Evolutionary conservation across 345 rosid genomes (phyloP).

Genomic region (Hypericum perforatum): DNA sequence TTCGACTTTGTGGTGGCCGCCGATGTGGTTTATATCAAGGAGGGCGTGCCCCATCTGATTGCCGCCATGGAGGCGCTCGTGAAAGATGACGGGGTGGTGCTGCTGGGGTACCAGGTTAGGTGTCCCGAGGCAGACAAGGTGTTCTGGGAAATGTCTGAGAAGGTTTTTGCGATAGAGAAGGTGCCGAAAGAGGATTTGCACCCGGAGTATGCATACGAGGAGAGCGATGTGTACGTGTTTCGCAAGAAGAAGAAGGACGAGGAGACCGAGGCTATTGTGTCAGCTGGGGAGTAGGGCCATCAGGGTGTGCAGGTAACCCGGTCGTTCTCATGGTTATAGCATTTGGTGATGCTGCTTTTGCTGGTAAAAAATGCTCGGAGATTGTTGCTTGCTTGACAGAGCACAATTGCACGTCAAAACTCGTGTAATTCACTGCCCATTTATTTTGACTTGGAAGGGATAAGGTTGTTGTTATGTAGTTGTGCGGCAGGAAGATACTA

Average conservation of each 20-base stretch:
- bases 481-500: too few species aligned
- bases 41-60: conserved; percentile 48
- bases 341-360: too few species aligned
- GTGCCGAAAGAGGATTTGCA: conserved; percentile 78
- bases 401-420: too few species aligned
- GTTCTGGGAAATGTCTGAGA: conserved; percentile 70
- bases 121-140: conserved; percentile 74
- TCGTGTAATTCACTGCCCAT: too few species aligned
- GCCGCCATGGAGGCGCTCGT: conserved; percentile 56
- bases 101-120: conserved; percentile 78
- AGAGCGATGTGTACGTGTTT: conserved; percentile 64
- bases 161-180: conserved; percentile 57
- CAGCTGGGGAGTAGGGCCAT: too few species aligned
- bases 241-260: conserved; percentile 48
- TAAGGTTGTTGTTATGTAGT: too few species aligned
- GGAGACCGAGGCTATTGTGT: too few species aligned
- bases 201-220: conserved; percentile 71
- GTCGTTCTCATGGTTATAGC: too few species aligned
- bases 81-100: conserved; percentile 62
- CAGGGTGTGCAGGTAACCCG: too few species aligned
- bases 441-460: too few species aligned
- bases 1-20: conserved; percentile 77
- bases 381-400: too few species aligned
- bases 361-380: too few species aligned
- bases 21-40: conserved; percentile 83